Evolutionary conservation across 495 filamentous ascomycete species (phyloP).

Genomic region (Chlorociboria aeruginascens): DNA sequence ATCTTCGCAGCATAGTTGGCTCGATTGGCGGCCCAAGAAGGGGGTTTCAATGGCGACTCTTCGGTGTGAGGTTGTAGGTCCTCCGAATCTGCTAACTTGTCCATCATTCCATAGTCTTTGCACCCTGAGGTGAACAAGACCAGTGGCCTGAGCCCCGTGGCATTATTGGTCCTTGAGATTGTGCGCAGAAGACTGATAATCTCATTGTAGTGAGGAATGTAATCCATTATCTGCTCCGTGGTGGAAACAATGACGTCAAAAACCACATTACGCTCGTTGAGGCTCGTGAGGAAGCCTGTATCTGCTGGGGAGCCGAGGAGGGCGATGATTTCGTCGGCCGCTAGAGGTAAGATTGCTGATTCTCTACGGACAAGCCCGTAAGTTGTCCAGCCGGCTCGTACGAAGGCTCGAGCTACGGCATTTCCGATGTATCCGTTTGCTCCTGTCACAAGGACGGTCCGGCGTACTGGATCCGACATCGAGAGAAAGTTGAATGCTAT

Average conservation of each 20-base stretch:
- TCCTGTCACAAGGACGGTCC: slow-evolving; percentile 28
- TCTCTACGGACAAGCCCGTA: slow-evolving; percentile 27
- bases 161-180: slow-evolving; percentile 9
- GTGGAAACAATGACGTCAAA: slow-evolving; percentile 28
- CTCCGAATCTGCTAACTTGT: slow-evolving; percentile 15
- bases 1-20: slow-evolving; percentile 17
- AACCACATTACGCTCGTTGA: slow-evolving; percentile 1
- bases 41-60: slow-evolving; percentile 20
- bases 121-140: slow-evolving; percentile 29
- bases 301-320: slow-evolving; percentile 19
- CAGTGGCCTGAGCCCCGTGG: slow-evolving; percentile 20
- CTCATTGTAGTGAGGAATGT: slow-evolving; percentile 22
- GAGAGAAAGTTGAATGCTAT: no score
- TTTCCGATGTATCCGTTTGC: slow-evolving; percentile 32
- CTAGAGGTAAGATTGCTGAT: slow-evolving; percentile 13
- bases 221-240: slow-evolving; percentile 25
- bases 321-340: slow-evolving; percentile 24
- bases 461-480: slow-evolving; percentile 10
- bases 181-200: slow-evolving; percentile 16
- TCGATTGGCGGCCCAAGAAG: slow-evolving; percentile 3
- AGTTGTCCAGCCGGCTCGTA: slow-evolving; percentile 25
- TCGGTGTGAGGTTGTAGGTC: slow-evolving; percentile 27
- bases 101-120: slow-evolving; percentile 32
- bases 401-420: slow-evolving; percentile 29
- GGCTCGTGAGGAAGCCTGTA: slow-evolving; percentile 7